Base-by-base conservation (phyloP, 768 basidiomycete genomes). In the Trametes meyenii region DNA sequence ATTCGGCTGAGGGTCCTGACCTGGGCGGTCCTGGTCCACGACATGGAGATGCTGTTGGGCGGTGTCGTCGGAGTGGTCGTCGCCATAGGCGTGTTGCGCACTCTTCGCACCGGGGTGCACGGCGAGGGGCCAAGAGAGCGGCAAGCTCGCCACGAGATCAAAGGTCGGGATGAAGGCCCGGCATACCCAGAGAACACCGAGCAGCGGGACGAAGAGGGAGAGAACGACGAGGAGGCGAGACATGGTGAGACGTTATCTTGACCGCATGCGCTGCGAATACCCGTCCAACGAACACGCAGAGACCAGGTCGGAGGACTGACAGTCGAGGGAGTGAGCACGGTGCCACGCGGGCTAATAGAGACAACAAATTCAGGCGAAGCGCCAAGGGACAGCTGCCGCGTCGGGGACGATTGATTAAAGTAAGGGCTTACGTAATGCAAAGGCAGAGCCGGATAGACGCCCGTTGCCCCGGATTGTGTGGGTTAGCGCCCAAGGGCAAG, bases 121-220 rank as follows among this genome's bases (percentile, higher is more conserved):
- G 29, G 69, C 66, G 39, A 70, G 57, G 0, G 68, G 68, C 68
- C 66, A 70, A 1, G 67, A 63, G 55, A 68, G 59, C 38, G 62
- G 64, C 19, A 66, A 36, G 39, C 63, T 66, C 38, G 61, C 59
- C 35, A 63, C 57, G 39, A 62, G 45, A 29, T 67, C 69, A 44
- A 64, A 48, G 33, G 35, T 36, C 24, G 59, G 60, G 35, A 65
- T 48, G 62, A 64, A 65, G 21, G 66, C 60, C 35, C 67, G 69
- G 38, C 56, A 60, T 45, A 65, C 64, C 48, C 62, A 60, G 58
- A 70, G 44, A 6, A 65, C 54, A 33, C 54, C 66, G 40, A 70
- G 19, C 52, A 63, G 13, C 38, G 66, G 64, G 50, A 64, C 52
- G 23, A 69, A 44, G 6, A 65, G 29, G 44, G 65, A 64, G 58